These are phyloP conservation scores for Melastoma candidum DNA, from an alignment of 441 rosid genomes.

Conservation along the genomic window DNA sequence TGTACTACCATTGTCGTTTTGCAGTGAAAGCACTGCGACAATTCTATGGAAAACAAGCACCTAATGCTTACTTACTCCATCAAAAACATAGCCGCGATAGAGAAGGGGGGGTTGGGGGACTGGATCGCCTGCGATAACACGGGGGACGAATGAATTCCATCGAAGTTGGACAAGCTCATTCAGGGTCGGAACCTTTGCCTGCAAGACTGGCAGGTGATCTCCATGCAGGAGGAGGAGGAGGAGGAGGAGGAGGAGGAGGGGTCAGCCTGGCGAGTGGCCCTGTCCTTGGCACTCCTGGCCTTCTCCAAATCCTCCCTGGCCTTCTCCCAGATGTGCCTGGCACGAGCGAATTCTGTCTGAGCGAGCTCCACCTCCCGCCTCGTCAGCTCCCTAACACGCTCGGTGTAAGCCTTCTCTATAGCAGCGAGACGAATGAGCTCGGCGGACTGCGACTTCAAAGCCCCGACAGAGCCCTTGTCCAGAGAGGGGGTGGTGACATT, in stretches of 20 bases:
- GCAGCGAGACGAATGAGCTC: slow-evolving; percentile 81
- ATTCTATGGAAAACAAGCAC: too few relatives aligned
- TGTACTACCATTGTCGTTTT: too few relatives aligned
- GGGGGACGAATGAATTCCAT: background rate
- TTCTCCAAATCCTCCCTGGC: slow-evolving; percentile 76
- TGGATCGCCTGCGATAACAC: background rate
- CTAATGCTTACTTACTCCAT: too few relatives aligned
- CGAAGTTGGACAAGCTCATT: background rate
- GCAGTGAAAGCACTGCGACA: too few relatives aligned
- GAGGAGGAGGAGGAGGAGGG: slow-evolving; percentile 9
- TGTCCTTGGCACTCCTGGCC: slow-evolving; percentile 72
- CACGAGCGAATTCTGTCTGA: slow-evolving; percentile 75
- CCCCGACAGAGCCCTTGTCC: slow-evolving; percentile 37
- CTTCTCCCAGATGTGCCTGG: slow-evolving; percentile 78
- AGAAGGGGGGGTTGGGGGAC: background rate
- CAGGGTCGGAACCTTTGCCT: slow-evolving; percentile 77
- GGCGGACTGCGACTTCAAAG: slow-evolving; percentile 84
- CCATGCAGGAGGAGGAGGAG: slow-evolving; percentile 38
- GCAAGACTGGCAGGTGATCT: slow-evolving; percentile 97
- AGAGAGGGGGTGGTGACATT: slow-evolving; percentile 3
- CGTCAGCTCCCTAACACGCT: slow-evolving; percentile 82
- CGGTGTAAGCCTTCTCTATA: slow-evolving; percentile 82
- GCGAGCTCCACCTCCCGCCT: slow-evolving; percentile 90
- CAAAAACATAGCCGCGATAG: too few relatives aligned
- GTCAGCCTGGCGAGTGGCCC: slow-evolving; percentile 56